Conservation (phyloP, 73 alveolate species). For the Effrenium voratum region DNA sequence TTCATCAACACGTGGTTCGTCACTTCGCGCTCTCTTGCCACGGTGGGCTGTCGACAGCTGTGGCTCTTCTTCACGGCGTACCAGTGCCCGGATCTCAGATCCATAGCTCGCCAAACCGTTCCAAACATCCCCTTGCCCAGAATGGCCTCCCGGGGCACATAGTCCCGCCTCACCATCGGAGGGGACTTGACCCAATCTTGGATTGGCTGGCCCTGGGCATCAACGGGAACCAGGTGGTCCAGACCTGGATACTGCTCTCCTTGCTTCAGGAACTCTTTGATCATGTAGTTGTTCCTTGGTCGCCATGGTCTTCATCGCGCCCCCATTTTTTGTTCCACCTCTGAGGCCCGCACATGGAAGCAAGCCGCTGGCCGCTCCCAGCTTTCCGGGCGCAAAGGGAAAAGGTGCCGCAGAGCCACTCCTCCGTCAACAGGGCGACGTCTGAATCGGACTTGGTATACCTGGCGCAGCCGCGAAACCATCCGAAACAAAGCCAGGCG, state of each 20-base stretch:
- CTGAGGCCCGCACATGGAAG: slow-evolving; percentile 41
- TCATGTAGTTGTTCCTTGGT: slow-evolving; percentile 72
- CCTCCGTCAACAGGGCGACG: slow-evolving; percentile 54
- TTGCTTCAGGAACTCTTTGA: slow-evolving; percentile 72
- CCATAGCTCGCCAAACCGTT: slow-evolving; percentile 92
- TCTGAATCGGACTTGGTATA: slow-evolving; percentile 28
- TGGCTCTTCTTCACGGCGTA: slow-evolving; percentile 82
- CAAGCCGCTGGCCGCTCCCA: slow-evolving; percentile 52
- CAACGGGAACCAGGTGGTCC: slow-evolving; percentile 79
- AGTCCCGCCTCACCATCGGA: slow-evolving; percentile 58
- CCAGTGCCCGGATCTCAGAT: slow-evolving; percentile 69
- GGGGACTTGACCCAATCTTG: slow-evolving; percentile 71
- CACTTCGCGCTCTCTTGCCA: slow-evolving; percentile 78
- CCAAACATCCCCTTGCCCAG: slow-evolving; percentile 91
- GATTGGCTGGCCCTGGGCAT: slow-evolving; percentile 12
- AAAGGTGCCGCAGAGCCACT: slow-evolving; percentile 71
- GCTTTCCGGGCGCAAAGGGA: slow-evolving; percentile 81
- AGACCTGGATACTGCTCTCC: slow-evolving; percentile 86
- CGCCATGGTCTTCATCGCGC: background rate
- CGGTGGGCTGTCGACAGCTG: slow-evolving; percentile 65
- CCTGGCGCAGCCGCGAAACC: background rate
- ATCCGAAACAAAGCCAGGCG: too few relatives aligned
- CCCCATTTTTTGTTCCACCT: background rate
- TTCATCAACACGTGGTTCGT: slow-evolving; percentile 87
- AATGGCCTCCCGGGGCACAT: slow-evolving; percentile 66